A percentile compares a stretch with the other conserved stretches of the same genome.
Conservation (phyloP, 1,284 basidiomycete species). For the Porogramme epimiltina region DNA sequence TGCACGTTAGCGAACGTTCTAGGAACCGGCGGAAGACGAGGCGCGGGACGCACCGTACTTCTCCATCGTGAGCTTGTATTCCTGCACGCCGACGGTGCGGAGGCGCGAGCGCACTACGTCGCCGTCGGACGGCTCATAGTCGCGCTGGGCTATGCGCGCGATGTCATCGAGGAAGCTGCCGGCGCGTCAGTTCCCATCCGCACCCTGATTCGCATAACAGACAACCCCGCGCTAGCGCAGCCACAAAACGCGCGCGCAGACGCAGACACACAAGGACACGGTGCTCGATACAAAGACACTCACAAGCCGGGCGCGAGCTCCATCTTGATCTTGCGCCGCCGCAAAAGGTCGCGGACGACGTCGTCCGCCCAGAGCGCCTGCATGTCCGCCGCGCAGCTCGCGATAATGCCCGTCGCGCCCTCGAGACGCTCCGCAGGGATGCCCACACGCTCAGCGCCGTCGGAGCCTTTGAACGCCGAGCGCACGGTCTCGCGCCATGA, state of each 20-base stretch:
- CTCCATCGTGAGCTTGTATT: constrained; percentile 37
- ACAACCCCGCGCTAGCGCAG: too few species aligned
- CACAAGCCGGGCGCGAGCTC: constrained; percentile 75
- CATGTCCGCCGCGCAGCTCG: constrained; percentile 64
- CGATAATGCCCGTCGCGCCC: constrained; percentile 56
- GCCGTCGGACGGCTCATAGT: constrained; percentile 68
- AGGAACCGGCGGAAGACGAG: too few species aligned
- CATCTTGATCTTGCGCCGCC: constrained; percentile 48
- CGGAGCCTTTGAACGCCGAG: constrained; percentile 12
- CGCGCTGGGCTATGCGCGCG: constrained; percentile 58
- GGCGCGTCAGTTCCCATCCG: constrained; percentile 30
- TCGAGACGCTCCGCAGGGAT: constrained; percentile 33
- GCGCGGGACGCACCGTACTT: constrained; percentile 19
- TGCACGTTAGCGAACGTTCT: too few species aligned
- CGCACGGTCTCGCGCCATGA: constrained; percentile 29
- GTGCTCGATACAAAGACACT: constrained; percentile 31
- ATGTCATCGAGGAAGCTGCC: constrained; percentile 59
- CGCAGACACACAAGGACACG: background rate
- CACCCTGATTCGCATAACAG: background rate
- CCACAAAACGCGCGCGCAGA: too few species aligned
- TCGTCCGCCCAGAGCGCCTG: constrained; percentile 64
- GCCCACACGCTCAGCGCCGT: background rate
- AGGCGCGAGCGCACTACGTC: constrained; percentile 74
- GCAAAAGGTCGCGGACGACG: constrained; percentile 56
- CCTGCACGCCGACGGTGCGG: constrained; percentile 42